Base-by-base conservation (phyloP, 208 protist species). In the Acanthamoeba polyphaga region DNA sequence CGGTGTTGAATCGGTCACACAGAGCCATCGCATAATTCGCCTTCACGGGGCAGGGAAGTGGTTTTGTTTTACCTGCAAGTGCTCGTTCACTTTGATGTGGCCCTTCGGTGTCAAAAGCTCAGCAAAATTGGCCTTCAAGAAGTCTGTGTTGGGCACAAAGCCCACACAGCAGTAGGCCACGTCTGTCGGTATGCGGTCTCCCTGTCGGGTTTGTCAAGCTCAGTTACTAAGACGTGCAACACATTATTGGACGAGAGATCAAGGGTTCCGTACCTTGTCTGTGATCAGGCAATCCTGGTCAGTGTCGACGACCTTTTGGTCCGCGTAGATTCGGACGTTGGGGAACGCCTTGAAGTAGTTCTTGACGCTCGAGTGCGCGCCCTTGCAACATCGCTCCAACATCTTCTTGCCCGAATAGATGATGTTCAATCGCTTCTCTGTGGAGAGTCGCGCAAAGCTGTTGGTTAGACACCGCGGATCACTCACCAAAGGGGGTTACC, bases 131-230 rank as follows among this genome's bases (percentile, higher is more conserved):
- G 70, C 38, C 70, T 24, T 15, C n/a, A 88, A 5, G 51, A 88
- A 88, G 80, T 88, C 80, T 7, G 80, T 88, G 80, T 88, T 88
- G 34, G 80, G 80, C 49, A 53, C n/a, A 34, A 88, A 88, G 80
- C 80, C 80, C 24, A 88, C 80, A 27, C 80, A 62, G 51, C 38
- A 88, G 38, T 49, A 88, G 34, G 51, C 80, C 29, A 88, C n/a
- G 22, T 88, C 80, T 2, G 80, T 62, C n/a, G 7, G 3, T 22
- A 88, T 32, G 2, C n/a, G 12, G 4, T 88, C 27, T 29, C 80
- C 80, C 51, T 88, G 74, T 15, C 12, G 4, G 19, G 6, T 49
- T 49, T 49, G 46, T 49, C 12, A 49, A 49, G 46, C 6, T 13
- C 10, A 0, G 43, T 49, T 38, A 38, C 34, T 49, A 5, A 49